phyloP scores from a whole-genome alignment of 148 eudicot genomes.

The Rhododendron griersonianum region DNA sequence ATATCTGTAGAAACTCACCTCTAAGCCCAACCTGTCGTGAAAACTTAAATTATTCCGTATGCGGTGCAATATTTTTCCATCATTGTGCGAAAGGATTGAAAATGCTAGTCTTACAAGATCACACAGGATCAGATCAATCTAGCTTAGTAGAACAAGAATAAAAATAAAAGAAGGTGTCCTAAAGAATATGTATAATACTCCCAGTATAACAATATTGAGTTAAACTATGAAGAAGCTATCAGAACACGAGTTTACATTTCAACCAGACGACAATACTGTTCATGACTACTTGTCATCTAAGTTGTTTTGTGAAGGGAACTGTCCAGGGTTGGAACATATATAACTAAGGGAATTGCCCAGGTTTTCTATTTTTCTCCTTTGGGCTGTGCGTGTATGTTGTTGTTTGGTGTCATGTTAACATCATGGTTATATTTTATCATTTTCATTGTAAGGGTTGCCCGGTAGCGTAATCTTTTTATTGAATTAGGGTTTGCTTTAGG shows the following conservation, averaged over 20 bases:
- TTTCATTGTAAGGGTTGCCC: not conserved
- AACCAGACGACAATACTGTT: not conserved
- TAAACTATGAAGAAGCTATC: not conserved
- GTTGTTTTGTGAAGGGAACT: not conserved
- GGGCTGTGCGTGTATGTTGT: no score
- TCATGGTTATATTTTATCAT: no score
- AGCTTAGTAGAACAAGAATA: not conserved
- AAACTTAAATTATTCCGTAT: not conserved
- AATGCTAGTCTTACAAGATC: not conserved
- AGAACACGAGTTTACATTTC: not conserved
- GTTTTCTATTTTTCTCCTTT: no score
- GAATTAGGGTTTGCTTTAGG: not conserved
- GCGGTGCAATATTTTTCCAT: not conserved
- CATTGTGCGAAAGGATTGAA: not conserved
- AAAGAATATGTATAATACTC: not conserved
- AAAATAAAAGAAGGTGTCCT: not conserved
- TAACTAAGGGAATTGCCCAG: no score
- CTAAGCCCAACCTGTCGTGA: slow-evolving; percentile 71
- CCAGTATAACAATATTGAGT: not conserved
- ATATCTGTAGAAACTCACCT: slow-evolving; percentile 72
- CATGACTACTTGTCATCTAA: not conserved
- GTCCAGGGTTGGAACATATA: no score
- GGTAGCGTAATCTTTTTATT: not conserved
- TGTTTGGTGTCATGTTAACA: no score
- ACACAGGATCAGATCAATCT: not conserved